A percentile compares a stretch with the other conserved stretches of the same genome.
Conservation (phyloP, 176 grass and related monocot genomes). For the bread wheat (Triticum aestivum) region IWGSC_CS_RefSeq_v2.1 NC_057794.1:344979037-344979536, state of each 20-base stretch:
- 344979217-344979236: not conserved
- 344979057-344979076: constrained; percentile 1
- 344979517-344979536: not conserved
- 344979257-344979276: not conserved
- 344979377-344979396: not conserved
- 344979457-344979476: not conserved
- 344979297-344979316: not conserved
- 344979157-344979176: not conserved
- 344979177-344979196: not conserved
- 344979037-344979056: not conserved
- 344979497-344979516: not conserved
- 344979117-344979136: not conserved
- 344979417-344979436: not conserved
- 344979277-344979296: not conserved
- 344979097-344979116: not conserved
- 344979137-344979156: not conserved
- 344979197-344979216: not conserved
- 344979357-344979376: not conserved
- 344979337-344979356: not conserved
- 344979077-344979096: not conserved
- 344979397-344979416: not conserved
- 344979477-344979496: not conserved
- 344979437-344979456: not conserved
- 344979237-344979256: not conserved
- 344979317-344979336: not conserved